Evolutionary conservation across 106 monocot species (phyloP), one percentile per base, ranked within the genome.

Genomic region (Platanthera zijinensis): DNA sequence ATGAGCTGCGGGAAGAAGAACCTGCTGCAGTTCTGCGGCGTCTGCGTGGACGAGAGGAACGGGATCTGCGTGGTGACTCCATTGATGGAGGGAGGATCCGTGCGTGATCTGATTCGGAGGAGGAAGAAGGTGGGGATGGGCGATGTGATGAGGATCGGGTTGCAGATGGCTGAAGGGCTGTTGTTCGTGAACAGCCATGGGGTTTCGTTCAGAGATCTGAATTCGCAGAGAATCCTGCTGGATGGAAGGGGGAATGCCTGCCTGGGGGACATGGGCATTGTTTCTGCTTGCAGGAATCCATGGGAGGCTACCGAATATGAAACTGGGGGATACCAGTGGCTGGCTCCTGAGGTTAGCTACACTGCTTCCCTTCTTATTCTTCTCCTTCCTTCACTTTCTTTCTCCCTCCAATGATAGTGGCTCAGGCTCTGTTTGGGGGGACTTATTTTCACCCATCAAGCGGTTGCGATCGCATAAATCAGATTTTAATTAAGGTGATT

Each of bases 191-290:
- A 97, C 73, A 74, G 71, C 21, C 89, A 88, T 59, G 93, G 93
- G 7, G 78, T 91, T 6, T 73, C 94, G 3, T 97, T 87, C 75
- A 79, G 84, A 46, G 96, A 97, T 79, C 81, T 97, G 47, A 97
- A 94, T 32, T 72, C 80, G 17, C 85, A 84, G 73, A 82, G 84
- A 64, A 86, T 97, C 39, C 76, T 97, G 81, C 63, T 97, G 56
- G 93, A 94, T 48, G 77, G 82, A 79, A 83, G 87, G 52, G 91
- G 89, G 4, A 89, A 82, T 82, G 93, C 91, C 50, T 93, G 84
- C 66, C 87, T 97, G n/a, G 96, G 93, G 0, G 93, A 93, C 74
- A 89, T 97, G 96, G 96, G 93, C n/a, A 78, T 85, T 17, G 89
- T 88, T 63, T 80, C 81, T 19, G 77, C 84, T 51, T 85, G 84